Percentiles rank a stretch among this genome's conserved stretches.
Evolutionary conservation across 2,329 filamentous ascomycete species (phyloP).

Genomic region (Aspergillus fructus): DNA sequence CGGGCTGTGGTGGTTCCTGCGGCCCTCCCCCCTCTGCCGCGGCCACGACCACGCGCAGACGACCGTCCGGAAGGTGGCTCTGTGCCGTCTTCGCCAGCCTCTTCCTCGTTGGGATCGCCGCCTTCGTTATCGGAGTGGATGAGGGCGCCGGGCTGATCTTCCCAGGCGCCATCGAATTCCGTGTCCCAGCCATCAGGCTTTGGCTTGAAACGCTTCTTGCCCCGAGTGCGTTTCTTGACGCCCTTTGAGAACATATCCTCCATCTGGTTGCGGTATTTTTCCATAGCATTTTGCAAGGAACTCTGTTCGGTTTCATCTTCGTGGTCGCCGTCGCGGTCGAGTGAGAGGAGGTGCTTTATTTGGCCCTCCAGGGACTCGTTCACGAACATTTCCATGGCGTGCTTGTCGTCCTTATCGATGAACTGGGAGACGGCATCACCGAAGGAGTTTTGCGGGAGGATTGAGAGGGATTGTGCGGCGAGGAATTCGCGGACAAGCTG

Average conservation of each 20-base stretch:
- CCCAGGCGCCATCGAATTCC: conserved; percentile 86
- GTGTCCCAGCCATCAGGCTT: conserved; percentile 82
- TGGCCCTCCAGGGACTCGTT: conserved; percentile 69
- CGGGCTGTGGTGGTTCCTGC: conserved; percentile 38
- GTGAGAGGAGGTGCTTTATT: conserved; percentile 65
- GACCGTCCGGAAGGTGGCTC: conserved; percentile 31
- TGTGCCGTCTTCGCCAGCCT: conserved; percentile 49
- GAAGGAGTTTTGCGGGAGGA: conserved; percentile 88
- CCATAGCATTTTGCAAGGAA: conserved; percentile 72
- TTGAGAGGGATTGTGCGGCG: conserved; percentile 81
- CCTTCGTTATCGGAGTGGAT: conserved; percentile 54
- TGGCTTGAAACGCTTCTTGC: conserved; percentile 65
- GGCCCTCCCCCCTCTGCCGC: conserved; percentile 46
- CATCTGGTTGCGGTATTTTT: conserved; percentile 65
- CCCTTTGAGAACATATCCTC: conserved; percentile 72
- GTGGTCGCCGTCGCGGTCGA: conserved; percentile 69
- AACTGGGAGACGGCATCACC: conserved; percentile 91
- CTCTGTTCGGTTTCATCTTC: conserved; percentile 62
- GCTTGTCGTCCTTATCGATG: conserved; percentile 92
- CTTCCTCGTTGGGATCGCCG: conserved; percentile 47
- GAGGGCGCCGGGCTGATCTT: conserved; percentile 69
- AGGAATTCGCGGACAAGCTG: conserved; percentile 86
- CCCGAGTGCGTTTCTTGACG: conserved; percentile 52
- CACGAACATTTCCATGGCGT: conserved; percentile 82
- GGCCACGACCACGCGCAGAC: conserved; percentile 48